Evolutionary conservation across 2,329 filamentous ascomycete species (phyloP).

Genomic region (Clarireedia homoeocarpa): DNA sequence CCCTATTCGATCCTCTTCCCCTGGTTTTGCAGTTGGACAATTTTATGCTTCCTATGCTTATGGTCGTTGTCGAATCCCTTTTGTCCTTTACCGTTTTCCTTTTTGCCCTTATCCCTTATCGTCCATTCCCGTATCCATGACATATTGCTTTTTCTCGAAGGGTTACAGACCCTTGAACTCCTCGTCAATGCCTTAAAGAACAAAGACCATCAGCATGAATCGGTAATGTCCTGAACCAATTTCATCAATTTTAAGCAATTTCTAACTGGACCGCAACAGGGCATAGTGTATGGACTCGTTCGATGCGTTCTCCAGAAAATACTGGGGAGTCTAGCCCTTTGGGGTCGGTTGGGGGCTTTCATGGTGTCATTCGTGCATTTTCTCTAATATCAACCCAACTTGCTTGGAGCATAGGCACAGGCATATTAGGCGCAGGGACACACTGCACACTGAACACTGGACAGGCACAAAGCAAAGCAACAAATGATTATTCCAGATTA

Average conservation of each 20-base stretch:
- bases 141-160: slow-evolving; percentile 1
- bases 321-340: background rate
- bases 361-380: too few relatives aligned
- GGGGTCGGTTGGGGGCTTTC: too few relatives aligned
- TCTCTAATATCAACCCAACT: background rate
- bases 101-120: background rate
- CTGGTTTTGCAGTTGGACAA: background rate
- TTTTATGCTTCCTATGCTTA: background rate
- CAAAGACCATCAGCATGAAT: slow-evolving; percentile 12
- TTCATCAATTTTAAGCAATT: background rate
- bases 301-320: background rate
- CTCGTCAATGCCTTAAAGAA: slow-evolving; percentile 10
- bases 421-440: too few relatives aligned
- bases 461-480: background rate
- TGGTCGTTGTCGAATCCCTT: too few relatives aligned
- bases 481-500: background rate
- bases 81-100: background rate
- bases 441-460: too few relatives aligned
- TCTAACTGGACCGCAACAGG: background rate
- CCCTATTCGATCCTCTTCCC: background rate
- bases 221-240: slow-evolving; percentile 12
- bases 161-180: slow-evolving; percentile 4
- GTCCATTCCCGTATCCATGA: background rate
- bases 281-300: slow-evolving; percentile 2
- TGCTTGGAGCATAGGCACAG: background rate